Evolutionary conservation across 2,329 filamentous ascomycete species (phyloP).

Genomic region (Ceratocystis variospora): DNA sequence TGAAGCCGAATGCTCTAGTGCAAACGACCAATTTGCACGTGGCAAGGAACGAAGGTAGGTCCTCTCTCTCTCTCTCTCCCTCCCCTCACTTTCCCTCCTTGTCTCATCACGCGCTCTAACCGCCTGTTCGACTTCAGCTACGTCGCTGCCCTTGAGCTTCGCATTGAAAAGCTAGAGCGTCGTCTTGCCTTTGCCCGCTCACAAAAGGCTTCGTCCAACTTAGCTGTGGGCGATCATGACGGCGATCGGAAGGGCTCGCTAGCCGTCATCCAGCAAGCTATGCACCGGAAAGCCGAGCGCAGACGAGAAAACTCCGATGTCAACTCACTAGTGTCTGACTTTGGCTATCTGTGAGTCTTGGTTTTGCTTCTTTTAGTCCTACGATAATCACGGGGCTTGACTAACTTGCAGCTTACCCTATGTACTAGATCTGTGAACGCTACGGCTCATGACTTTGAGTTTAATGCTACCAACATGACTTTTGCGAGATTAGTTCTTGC

Average conservation of each 20-base stretch:
- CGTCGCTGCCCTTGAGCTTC: slow-evolving; percentile 84
- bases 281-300: slow-evolving; percentile 50
- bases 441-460: slow-evolving; percentile 84
- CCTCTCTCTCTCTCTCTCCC: background rate
- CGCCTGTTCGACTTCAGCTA: slow-evolving; percentile 42
- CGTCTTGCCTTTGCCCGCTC: slow-evolving; percentile 56
- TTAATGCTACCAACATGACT: slow-evolving; percentile 76
- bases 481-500: slow-evolving; percentile 80
- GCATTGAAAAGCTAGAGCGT: slow-evolving; percentile 76
- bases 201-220: slow-evolving; percentile 55
- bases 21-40: slow-evolving; percentile 87
- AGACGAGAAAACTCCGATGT: slow-evolving; percentile 70
- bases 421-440: slow-evolving; percentile 69
- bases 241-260: slow-evolving; percentile 51
- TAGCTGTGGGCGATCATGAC: slow-evolving; percentile 28
- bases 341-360: slow-evolving; percentile 63
- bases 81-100: background rate
- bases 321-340: slow-evolving; percentile 83
- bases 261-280: slow-evolving; percentile 46
- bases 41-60: slow-evolving; percentile 78
- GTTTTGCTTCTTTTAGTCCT: background rate
- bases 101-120: slow-evolving; percentile 5
- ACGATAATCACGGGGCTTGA: background rate
- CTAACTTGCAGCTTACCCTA: background rate
- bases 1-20: slow-evolving; percentile 76